Conservation (phyloP, 2,329 filamentous ascomycete species). For the Podosphaera xanthii region DNA sequence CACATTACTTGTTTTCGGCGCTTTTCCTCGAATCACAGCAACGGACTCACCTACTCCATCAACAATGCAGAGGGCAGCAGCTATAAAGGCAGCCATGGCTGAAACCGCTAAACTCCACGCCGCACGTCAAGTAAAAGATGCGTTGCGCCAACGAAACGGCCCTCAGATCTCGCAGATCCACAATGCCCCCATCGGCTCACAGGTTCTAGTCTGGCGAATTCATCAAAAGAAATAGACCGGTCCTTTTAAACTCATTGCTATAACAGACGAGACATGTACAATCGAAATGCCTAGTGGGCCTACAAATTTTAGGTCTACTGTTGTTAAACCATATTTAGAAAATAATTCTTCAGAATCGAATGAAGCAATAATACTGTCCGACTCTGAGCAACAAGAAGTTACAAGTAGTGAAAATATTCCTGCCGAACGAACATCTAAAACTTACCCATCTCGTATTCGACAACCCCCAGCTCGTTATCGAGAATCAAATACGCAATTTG, state of each 20-base stretch:
- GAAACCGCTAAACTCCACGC: slow-evolving; percentile 1
- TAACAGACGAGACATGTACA: neutral
- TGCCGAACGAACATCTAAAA: no score
- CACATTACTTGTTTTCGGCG: slow-evolving; percentile 1
- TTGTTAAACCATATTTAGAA: no score
- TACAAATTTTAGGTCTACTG: neutral
- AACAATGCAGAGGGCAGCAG: neutral
- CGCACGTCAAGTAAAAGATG: slow-evolving; percentile 1
- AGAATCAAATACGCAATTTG: no score
- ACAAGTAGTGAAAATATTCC: no score
- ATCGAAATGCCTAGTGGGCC: neutral
- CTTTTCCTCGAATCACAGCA: neutral
- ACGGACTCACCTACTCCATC: neutral
- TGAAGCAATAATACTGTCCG: no score
- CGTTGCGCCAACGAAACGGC: slow-evolving; percentile 1
- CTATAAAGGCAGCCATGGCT: slow-evolving; percentile 3
- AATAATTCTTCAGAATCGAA: no score
- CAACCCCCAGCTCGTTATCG: no score
- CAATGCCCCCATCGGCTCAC: slow-evolving; percentile 1
- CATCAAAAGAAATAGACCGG: neutral
- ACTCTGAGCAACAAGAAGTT: no score
- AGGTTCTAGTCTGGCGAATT: slow-evolving; percentile 2
- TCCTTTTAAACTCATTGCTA: neutral
- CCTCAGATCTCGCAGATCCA: neutral
- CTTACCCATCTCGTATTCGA: no score